phyloP scores from a whole-genome alignment of 129 eudicot species.

The Saposhnikovia divaricata region DNA sequence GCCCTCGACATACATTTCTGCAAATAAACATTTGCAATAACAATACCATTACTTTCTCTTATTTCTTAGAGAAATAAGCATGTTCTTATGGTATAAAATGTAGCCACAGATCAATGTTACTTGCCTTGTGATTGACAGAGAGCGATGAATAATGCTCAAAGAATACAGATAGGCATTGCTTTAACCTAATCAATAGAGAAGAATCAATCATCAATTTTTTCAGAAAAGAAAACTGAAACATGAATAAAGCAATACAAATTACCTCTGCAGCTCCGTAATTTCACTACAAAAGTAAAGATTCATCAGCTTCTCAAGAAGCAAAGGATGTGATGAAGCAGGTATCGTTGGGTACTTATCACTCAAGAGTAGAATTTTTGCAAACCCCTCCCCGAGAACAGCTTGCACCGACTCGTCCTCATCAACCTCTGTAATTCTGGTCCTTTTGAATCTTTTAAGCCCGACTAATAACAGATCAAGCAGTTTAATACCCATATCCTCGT shows the following conservation, averaged over 20 bases:
- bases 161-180: conserved; percentile 88
- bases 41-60: neutral
- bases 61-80: neutral
- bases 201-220: neutral
- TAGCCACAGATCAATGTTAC: conserved; percentile 3
- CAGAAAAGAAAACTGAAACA: neutral
- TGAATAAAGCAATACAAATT: neutral
- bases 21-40: conserved; percentile 2
- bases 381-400: conserved; percentile 78
- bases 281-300: conserved; percentile 53
- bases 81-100: neutral
- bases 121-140: conserved; percentile 84
- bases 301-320: conserved; percentile 59
- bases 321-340: conserved; percentile 44
- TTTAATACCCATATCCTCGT: conserved; percentile 39
- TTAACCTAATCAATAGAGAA: conserved; percentile 44
- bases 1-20: conserved; percentile 82
- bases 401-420: conserved; percentile 67
- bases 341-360: conserved; percentile 63
- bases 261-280: conserved; percentile 56
- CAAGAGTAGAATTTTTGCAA: conserved; percentile 78
- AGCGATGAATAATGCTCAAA: conserved; percentile 92
- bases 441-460: conserved; percentile 43
- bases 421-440: conserved; percentile 25
- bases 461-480: conserved; percentile 57